Percentiles rank a stretch among this genome's conserved stretches.
These are phyloP conservation scores for Podospora anserina DNA, from an alignment of 495 filamentous ascomycete genomes.

Conservation along the genomic window DNA sequence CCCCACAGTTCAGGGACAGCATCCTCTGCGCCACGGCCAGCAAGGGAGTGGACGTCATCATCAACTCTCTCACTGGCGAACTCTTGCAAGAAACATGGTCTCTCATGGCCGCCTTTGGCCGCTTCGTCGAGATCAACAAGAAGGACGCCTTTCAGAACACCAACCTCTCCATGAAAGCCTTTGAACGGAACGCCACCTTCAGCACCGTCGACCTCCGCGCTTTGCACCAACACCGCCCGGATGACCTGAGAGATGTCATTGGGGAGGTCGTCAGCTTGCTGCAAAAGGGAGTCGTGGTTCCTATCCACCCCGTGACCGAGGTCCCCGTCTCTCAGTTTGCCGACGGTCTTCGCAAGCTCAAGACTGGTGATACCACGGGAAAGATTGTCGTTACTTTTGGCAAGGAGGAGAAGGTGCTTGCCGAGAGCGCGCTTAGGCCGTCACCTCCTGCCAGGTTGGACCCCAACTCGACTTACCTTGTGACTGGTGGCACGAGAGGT, in stretches of 20 bases:
- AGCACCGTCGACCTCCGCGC: constrained; percentile 5
- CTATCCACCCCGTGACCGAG: neutral
- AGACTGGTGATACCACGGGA: neutral
- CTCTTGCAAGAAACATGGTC: neutral
- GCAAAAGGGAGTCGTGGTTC: neutral
- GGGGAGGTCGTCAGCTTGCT: neutral
- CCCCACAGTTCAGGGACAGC: constrained; percentile 29
- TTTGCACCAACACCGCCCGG: neutral
- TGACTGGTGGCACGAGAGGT: neutral
- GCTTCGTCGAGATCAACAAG: constrained; percentile 5
- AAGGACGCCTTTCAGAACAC: neutral
- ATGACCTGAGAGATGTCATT: neutral
- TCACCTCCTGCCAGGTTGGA: neutral
- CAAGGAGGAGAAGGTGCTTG: neutral
- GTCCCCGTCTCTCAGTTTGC: neutral
- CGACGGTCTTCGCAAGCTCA: constrained; percentile 5
- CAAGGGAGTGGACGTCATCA: constrained; percentile 1
- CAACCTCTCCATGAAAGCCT: constrained; percentile 4
- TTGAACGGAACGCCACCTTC: constrained; percentile 4
- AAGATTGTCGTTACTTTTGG: constrained; percentile 1
- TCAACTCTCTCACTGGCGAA: neutral
- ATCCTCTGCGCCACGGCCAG: neutral
- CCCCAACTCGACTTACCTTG: neutral
- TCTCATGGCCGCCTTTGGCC: neutral
- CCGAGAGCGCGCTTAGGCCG: neutral